Conservation (phyloP, 108 stramenopile genomes). For the Cylindrotheca fusiformis region DNA sequence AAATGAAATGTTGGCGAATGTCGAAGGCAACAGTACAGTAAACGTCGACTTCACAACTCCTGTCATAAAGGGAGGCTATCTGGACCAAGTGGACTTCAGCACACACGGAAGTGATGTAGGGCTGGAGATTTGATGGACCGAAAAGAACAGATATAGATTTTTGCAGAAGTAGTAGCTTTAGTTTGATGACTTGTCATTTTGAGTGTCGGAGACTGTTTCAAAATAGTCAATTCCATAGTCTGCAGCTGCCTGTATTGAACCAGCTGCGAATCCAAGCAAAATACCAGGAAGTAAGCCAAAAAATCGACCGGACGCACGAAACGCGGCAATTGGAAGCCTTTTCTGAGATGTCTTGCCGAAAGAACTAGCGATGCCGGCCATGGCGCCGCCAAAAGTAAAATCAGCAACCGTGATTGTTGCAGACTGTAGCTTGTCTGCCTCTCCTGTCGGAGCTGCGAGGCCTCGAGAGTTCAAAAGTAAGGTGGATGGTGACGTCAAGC, state of each 20-base stretch:
- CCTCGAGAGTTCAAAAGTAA: background rate
- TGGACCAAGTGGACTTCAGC: background rate
- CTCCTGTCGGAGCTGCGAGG: background rate
- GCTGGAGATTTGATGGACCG: background rate
- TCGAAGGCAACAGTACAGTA: constrained; percentile 39
- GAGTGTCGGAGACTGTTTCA: background rate
- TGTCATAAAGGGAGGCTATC: background rate
- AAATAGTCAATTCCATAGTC: constrained; percentile 15
- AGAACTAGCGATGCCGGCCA: constrained; percentile 22
- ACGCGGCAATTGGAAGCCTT: constrained; percentile 5
- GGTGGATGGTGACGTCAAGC: constrained; percentile 20
- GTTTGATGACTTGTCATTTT: background rate
- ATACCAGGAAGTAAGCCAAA: constrained; percentile 23
- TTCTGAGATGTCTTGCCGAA: constrained; percentile 13
- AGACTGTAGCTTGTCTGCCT: background rate
- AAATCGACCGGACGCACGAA: constrained; percentile 16
- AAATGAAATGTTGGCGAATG: constrained; percentile 37
- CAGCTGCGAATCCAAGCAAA: constrained; percentile 21
- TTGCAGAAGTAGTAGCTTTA: background rate
- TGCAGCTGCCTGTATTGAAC: constrained; percentile 17
- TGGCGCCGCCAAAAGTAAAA: constrained; percentile 26
- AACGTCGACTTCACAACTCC: constrained; percentile 36
- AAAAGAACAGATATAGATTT: no score
- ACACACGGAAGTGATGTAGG: background rate
- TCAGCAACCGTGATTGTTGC: constrained; percentile 18